phyloP scores from a whole-genome alignment of 371 early-diverging fungal species.

The Apophysomyces elegans region DNA sequence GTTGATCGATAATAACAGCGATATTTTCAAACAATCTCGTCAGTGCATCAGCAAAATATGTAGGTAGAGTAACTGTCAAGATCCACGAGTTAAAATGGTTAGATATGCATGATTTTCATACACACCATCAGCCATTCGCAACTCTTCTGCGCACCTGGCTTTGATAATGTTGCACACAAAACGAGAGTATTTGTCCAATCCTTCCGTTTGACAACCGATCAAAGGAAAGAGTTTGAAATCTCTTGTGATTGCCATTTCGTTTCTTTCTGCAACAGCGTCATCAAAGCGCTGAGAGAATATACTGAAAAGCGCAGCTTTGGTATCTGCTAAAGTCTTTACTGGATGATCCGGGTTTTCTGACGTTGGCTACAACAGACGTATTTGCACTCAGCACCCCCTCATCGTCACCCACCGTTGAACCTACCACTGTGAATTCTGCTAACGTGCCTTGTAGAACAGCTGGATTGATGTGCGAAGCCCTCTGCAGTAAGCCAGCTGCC shows the following conservation, averaged over 20 bases:
- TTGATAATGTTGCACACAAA: conserved; percentile 83
- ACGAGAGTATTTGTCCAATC: conserved; percentile 84
- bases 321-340: conserved; percentile 61
- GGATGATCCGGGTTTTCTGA: conserved; percentile 71
- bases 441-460: conserved; percentile 73
- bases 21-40: conserved; percentile 87
- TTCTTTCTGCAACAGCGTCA: conserved; percentile 66
- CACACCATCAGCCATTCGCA: conserved; percentile 51
- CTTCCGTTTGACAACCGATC: conserved; percentile 79
- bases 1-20: conserved; percentile 84
- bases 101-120: conserved; percentile 16
- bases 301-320: conserved; percentile 65
- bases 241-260: conserved; percentile 78
- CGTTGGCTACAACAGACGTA: conserved; percentile 43
- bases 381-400: not conserved
- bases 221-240: conserved; percentile 90
- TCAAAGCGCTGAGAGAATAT: conserved; percentile 83
- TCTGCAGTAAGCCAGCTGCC: conserved; percentile 73
- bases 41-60: conserved; percentile 74
- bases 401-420: not conserved
- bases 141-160: conserved; percentile 69
- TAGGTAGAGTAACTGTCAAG: conserved; percentile 21
- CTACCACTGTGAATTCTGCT: conserved; percentile 67
- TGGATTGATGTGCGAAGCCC: conserved; percentile 65
- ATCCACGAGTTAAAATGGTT: not conserved